Base-by-base conservation (phyloP, 768 basidiomycete species). In the Phallus indusiatus region DNA sequence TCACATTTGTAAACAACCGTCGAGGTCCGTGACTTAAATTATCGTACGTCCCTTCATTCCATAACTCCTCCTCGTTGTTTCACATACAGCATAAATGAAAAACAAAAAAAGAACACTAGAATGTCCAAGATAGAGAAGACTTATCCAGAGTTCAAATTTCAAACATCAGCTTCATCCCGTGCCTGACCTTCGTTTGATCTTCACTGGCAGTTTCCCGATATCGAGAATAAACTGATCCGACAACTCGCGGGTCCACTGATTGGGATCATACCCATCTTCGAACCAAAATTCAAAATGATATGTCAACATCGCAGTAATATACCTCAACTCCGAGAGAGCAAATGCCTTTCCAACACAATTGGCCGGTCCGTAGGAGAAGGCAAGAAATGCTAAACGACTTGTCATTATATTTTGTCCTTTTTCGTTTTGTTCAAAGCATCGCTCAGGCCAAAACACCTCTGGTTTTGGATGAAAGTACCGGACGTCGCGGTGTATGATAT, bases 291-390 rank as follows among this genome's bases (percentile, higher is more conserved):
- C 71, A 62, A 76, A 77, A 35, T 62, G 66, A 20, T 69, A 69
- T 55, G 79, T 62, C 54, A 78, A 51, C 37, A 70, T 50, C 42
- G 72, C 73, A 11, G 74, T 60, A 16, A 75, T 62, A 69, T 74
- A 72, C 6, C 74, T 65, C 70, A 78, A 70, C 64, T 77, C 74
- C 64, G 69, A 68, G 64, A 67, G 63, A 21, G 77, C 78, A 18
- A 78, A 66, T 66, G 75, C 72, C 64, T 74, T 76, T 18, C 80
- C 81, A 10, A 73, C 75, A 63, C 82, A 82, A 63, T 78, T 78
- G 16, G 74, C 72, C 11, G 79, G 79, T 0, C 81, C 81, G 48
- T 69, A 67, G 33, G 76, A 77, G 65, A 78, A 78, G 0, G 77
- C 76, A 34, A 76, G 67, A 60, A 76, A 78, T 16, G 75, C 76